Evolutionary conservation across 2,329 filamentous ascomycete species (phyloP).

Genomic region (Colletotrichum graminicola): DNA sequence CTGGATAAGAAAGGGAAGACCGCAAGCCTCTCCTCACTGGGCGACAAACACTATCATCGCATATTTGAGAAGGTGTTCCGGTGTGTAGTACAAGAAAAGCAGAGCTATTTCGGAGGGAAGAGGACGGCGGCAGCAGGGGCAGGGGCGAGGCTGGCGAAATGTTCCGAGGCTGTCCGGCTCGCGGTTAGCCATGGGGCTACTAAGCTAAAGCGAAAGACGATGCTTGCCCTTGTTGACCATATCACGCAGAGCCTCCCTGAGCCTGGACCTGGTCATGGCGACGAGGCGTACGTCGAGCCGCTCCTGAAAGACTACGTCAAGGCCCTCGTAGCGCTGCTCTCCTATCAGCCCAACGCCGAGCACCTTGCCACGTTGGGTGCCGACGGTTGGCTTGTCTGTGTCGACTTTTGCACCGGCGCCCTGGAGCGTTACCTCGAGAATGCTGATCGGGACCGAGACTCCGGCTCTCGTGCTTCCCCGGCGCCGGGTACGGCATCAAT

Average conservation of each 20-base stretch:
- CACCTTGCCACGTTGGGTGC: slow-evolving; percentile 71
- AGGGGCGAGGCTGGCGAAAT: slow-evolving; percentile 72
- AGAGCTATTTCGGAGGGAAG: slow-evolving; percentile 68
- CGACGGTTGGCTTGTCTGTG: slow-evolving; percentile 75
- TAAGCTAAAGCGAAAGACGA: slow-evolving; percentile 79
- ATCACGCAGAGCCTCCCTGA: slow-evolving; percentile 80
- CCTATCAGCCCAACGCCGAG: slow-evolving; percentile 82
- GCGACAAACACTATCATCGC: slow-evolving; percentile 83
- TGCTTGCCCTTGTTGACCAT: slow-evolving; percentile 84
- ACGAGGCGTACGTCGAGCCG: slow-evolving; percentile 74
- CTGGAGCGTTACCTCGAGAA: slow-evolving; percentile 66
- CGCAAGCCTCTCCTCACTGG: slow-evolving; percentile 54
- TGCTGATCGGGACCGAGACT: slow-evolving; percentile 55
- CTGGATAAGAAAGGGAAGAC: slow-evolving; percentile 52
- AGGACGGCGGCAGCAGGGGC: slow-evolving; percentile 64
- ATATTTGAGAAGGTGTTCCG: slow-evolving; percentile 86
- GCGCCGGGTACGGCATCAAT: slow-evolving; percentile 54
- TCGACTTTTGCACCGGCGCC: slow-evolving; percentile 78
- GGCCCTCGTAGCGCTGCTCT: slow-evolving; percentile 76
- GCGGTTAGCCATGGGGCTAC: slow-evolving; percentile 77
- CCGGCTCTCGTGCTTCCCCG: slow-evolving; percentile 60
- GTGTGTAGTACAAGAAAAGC: slow-evolving; percentile 75
- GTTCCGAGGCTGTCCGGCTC: slow-evolving; percentile 78
- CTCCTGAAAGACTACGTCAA: slow-evolving; percentile 84
- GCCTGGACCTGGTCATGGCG: slow-evolving; percentile 59